Evolutionary conservation across 2,329 filamentous ascomycete species (phyloP).

Genomic region (Aquanectria penicillioides): DNA sequence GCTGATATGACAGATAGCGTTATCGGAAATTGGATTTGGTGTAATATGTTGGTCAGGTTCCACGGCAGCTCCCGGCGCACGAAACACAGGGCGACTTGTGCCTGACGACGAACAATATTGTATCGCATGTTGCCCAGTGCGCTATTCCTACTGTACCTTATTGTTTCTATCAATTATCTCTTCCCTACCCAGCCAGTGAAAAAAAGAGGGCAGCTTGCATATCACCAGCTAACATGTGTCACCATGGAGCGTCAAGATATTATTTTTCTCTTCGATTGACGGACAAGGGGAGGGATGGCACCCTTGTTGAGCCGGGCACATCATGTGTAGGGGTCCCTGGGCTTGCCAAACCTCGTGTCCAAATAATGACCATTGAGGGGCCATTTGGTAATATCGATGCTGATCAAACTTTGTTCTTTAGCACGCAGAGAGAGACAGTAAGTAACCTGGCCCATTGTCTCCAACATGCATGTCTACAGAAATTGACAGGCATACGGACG

Average conservation of each 20-base stretch:
- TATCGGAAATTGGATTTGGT: not conserved
- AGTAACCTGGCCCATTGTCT: not conserved
- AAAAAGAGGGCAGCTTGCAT: not conserved
- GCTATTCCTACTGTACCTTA: not conserved
- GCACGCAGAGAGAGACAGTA: not conserved
- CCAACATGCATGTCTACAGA: not conserved
- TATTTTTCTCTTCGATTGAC: not conserved
- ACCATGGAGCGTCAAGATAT: not conserved
- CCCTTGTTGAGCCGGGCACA: not conserved
- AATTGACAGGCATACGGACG: not conserved
- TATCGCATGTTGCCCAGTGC: slow-evolving; percentile 1
- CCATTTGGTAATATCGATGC: not conserved
- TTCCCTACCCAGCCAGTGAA: not conserved
- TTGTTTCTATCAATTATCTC: no score
- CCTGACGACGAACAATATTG: not conserved
- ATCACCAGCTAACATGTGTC: not conserved
- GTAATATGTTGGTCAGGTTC: not conserved
- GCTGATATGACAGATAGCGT: not conserved
- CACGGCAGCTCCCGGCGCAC: slow-evolving; percentile 5
- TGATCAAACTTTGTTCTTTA: slow-evolving; percentile 10
- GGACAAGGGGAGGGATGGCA: not conserved
- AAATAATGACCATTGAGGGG: slow-evolving; percentile 3
- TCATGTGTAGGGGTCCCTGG: slow-evolving; percentile 3
- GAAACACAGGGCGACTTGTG: slow-evolving; percentile 5
- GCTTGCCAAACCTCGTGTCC: not conserved